A percentile compares a stretch with the other conserved stretches of the same genome.
Conservation (phyloP, 2,329 filamentous ascomycete species). For the Fusarium poae region DNA sequence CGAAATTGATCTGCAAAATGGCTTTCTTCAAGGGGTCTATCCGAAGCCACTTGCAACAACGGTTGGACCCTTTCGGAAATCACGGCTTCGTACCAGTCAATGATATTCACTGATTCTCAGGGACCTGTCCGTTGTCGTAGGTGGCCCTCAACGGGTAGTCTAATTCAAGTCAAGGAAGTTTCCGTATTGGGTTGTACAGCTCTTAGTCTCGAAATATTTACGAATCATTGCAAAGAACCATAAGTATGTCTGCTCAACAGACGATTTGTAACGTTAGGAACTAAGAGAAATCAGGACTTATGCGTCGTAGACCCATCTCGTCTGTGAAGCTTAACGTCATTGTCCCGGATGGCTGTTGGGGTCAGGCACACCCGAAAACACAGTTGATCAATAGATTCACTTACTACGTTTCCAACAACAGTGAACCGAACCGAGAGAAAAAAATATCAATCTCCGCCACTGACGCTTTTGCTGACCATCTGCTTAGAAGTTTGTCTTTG, state of each 20-base stretch:
- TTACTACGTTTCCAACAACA: neutral
- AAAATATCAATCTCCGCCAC: neutral
- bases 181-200: neutral
- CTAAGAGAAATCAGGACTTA: neutral
- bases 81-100: neutral
- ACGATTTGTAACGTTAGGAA: no score
- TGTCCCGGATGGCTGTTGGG: neutral
- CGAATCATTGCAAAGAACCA: neutral
- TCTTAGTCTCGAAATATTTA: neutral
- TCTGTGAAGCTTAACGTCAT: neutral
- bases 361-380: neutral
- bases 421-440: no score
- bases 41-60: neutral
- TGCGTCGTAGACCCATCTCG: no score
- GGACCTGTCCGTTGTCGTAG: constrained; percentile 6
- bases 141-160: neutral
- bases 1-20: neutral
- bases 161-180: neutral
- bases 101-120: neutral
- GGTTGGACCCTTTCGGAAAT: constrained; percentile 9
- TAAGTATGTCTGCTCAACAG: neutral
- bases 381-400: neutral
- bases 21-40: neutral
- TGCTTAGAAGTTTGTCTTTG: neutral
- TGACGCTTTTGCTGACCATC: neutral